Conservation (phyloP, 768 basidiomycete species). For the Amanita inopinata region DNA sequence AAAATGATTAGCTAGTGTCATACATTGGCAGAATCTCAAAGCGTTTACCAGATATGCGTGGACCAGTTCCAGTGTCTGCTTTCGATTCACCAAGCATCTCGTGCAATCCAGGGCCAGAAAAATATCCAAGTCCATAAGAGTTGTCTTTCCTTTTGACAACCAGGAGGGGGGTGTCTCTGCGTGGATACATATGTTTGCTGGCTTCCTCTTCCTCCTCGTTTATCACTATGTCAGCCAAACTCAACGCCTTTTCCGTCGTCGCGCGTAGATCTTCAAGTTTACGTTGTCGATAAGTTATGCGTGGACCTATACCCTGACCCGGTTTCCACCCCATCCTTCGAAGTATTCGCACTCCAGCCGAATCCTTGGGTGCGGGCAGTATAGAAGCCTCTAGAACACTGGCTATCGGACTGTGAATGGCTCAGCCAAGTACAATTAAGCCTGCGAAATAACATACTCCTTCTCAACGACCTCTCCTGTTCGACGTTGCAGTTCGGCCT, state of each 20-base stretch:
- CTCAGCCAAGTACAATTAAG: conserved; percentile 6
- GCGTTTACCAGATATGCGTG: conserved; percentile 43
- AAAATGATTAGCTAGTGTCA: background rate
- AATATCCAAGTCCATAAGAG: conserved; percentile 74
- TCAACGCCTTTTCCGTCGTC: conserved; percentile 22
- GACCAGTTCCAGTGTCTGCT: conserved; percentile 28
- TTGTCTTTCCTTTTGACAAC: conserved; percentile 63
- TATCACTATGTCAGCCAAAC: conserved; percentile 20
- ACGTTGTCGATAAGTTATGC: conserved; percentile 69
- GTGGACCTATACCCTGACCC: conserved; percentile 90
- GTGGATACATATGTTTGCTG: conserved; percentile 78
- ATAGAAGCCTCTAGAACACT: conserved; percentile 55
- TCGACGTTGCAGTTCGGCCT: conserved; percentile 29
- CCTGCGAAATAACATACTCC: conserved; percentile 36
- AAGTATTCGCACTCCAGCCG: conserved; percentile 75
- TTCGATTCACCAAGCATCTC: conserved; percentile 41
- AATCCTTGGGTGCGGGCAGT: conserved; percentile 67
- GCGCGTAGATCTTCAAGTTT: conserved; percentile 58
- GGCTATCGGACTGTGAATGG: conserved; percentile 44
- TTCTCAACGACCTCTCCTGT: conserved; percentile 33
- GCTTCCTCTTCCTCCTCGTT: conserved; percentile 72
- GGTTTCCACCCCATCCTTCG: conserved; percentile 94
- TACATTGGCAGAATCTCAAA: background rate
- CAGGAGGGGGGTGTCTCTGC: conserved; percentile 64
- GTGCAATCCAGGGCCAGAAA: conserved; percentile 49